Conservation (phyloP, 2,329 filamentous ascomycete species). For the Cordyceps cicadae region DNA sequence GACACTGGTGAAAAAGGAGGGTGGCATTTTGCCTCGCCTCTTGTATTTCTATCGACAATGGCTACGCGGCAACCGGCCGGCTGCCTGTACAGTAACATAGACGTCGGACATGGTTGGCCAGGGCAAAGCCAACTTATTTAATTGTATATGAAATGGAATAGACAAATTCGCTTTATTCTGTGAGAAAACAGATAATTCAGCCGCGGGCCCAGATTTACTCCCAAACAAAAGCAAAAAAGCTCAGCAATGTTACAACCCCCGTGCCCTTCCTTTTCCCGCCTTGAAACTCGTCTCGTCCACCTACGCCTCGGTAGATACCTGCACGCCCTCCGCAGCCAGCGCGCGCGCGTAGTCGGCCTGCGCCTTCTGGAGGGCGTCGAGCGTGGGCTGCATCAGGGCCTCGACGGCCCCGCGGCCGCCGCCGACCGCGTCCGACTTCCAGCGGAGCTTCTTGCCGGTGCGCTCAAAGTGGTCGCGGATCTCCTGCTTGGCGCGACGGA, state of each 20-base stretch:
- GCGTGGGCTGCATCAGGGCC: slow-evolving; percentile 66
- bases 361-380: slow-evolving; percentile 62
- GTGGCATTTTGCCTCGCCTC: neutral
- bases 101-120: neutral
- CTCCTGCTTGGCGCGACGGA: slow-evolving; percentile 60
- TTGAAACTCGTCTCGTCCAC: neutral
- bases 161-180: neutral
- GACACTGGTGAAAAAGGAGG: neutral
- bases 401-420: slow-evolving; percentile 72
- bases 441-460: slow-evolving; percentile 65
- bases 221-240: neutral
- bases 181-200: neutral
- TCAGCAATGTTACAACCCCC: neutral
- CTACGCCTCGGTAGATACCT: slow-evolving; percentile 36
- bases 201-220: neutral
- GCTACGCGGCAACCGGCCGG: neutral
- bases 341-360: slow-evolving; percentile 63
- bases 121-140: neutral
- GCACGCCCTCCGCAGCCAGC: slow-evolving; percentile 53
- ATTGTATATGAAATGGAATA: slow-evolving; percentile 10
- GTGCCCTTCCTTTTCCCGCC: too few species aligned
- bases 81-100: slow-evolving; percentile 2
- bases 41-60: slow-evolving; percentile 5
- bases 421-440: slow-evolving; percentile 58
- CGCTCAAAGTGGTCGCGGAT: slow-evolving; percentile 61